Evolutionary conservation across 1,284 basidiomycete species (phyloP).

Genomic region (Veloboletus limbatus): DNA sequence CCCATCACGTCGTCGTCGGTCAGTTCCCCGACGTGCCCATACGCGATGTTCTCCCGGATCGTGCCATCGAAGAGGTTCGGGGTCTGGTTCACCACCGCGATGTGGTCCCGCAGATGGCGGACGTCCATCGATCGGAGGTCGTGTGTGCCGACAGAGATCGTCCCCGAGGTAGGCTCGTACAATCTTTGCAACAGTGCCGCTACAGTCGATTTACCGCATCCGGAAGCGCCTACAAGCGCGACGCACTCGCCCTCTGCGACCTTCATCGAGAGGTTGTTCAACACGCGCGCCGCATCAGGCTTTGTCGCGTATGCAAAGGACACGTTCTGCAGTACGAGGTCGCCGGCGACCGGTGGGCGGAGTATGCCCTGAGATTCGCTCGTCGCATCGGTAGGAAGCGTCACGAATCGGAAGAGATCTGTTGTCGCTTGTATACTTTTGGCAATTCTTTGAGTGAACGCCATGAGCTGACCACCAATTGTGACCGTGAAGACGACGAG

Average conservation of each 20-base stretch:
- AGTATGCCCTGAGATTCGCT: slow-evolving; percentile 68
- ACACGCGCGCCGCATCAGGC: slow-evolving; percentile 66
- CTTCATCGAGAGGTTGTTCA: slow-evolving; percentile 63
- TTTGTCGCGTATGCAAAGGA: slow-evolving; percentile 81
- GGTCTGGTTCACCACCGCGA: slow-evolving; percentile 84
- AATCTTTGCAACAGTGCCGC: slow-evolving; percentile 80
- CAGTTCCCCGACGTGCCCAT: slow-evolving; percentile 51
- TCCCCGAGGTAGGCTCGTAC: slow-evolving; percentile 74
- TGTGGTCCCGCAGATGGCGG: slow-evolving; percentile 72
- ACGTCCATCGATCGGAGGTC: slow-evolving; percentile 60
- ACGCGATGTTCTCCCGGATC: slow-evolving; percentile 84
- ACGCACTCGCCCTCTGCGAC: slow-evolving; percentile 77
- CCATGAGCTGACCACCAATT: slow-evolving; percentile 86
- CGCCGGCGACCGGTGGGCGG: slow-evolving; percentile 66
- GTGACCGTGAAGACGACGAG: slow-evolving; percentile 92
- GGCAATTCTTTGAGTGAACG: slow-evolving; percentile 79
- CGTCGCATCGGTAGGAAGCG: slow-evolving; percentile 54
- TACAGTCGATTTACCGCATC: slow-evolving; percentile 88
- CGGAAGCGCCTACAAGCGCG: slow-evolving; percentile 85
- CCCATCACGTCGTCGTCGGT: slow-evolving; percentile 52
- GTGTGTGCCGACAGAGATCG: slow-evolving; percentile 55
- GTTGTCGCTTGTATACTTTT: slow-evolving; percentile 78
- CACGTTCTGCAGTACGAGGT: slow-evolving; percentile 69
- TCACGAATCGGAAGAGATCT: slow-evolving; percentile 71
- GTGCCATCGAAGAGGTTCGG: slow-evolving; percentile 85